Base-by-base conservation (phyloP, 768 basidiomycete genomes). In the Russula compacta region DNA sequence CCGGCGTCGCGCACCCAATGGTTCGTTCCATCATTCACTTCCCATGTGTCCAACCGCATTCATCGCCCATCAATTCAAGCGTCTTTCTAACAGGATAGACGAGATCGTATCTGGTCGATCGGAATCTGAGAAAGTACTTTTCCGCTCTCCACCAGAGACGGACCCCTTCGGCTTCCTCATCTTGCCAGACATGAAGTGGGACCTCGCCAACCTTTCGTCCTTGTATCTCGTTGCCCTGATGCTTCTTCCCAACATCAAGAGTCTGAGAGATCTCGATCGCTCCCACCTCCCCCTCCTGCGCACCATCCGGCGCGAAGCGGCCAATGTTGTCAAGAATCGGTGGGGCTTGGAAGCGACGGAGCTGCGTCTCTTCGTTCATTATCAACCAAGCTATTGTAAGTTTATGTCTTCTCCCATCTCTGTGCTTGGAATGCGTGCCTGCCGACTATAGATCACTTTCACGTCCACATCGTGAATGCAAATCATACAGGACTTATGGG, bases 101-200 rank as follows among this genome's bases (percentile, higher is more conserved):
- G 86, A 93, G 64, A 89, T 98, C 55, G 77, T 98, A 4, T 78
- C 77, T 0, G 91, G 93, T 8, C 73, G 75, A 36, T 85, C 89
- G 5, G 93, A 98, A 71, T 79, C 81, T 19, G 80, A 86, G 15
- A 84, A 86, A 47, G 72, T 98, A 24, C 73, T 97, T 19, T 85
- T 79, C 68, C 80, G 85, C 17, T 77, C 80, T 50, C 48, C 59
- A 14, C 48, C 56, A 21, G 63, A 72, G 2, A 79, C 78, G 12
- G 71, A 81, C 0, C 77, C 80, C 6, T 65, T 61, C 3, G 82
- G 81, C 35, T 97, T 89, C 68, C 66, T 95, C 42, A 84, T 99
- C 58, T 73, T 97, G 0, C 95, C 95, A 0, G 95, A 99, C 73
- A 88, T 97, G 83, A 98, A 98, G 75, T 98, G 95, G 95, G 93